Evolutionary conservation across 805 yeast species (phyloP), one percentile per base, ranked within the genome.

Genomic region (Ogataea salicorniae): DNA sequence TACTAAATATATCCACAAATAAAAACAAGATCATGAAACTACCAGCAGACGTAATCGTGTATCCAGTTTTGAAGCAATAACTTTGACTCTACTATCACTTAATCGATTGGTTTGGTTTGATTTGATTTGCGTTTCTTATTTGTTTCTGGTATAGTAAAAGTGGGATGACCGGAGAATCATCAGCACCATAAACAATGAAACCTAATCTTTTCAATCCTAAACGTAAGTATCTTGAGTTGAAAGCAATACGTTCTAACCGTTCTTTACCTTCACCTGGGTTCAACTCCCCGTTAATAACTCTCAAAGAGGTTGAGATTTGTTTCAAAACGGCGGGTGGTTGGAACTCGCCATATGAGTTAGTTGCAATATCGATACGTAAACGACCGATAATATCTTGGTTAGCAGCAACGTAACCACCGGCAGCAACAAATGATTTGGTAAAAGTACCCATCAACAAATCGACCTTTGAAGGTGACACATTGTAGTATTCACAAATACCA

Each of bases 401-500:
- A 41, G 85, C 95, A n/a, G 96, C 92, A 53, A 94, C 72, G 64
- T 94, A 94, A 41, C 99, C 99, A 62, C 99, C 99, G 38, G 98
- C 89, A 16, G 99, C 98, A 64, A 99, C 99, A 66, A 94, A 94
- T 1, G 97, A 88, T 69, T 94, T 94, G 45, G 99, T 95, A 48
- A 94, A 79, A 7, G 99, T 94, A 43, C 99, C 99, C 99, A 94
- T 94, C 55, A 94, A 70, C 52, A 94, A 72, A 69, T 94, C 99
- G 47, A 94, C 74, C 39, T 79, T 79, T 13, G 70, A 64, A 37
- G 98, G 92, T 54, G 81, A 77, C 42, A 94, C 79, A 46, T 84
- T 84, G 66, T 87, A 94, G 69, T 88, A 87, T 62, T 94, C 98
- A 71, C 97, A 91, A 35, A 94, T 85, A 62, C 99, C 99, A 62